These are phyloP conservation scores for Malbranchea cinnamomea DNA, from an alignment of 2,329 filamentous ascomycete genomes.

Conservation along the genomic window DNA sequence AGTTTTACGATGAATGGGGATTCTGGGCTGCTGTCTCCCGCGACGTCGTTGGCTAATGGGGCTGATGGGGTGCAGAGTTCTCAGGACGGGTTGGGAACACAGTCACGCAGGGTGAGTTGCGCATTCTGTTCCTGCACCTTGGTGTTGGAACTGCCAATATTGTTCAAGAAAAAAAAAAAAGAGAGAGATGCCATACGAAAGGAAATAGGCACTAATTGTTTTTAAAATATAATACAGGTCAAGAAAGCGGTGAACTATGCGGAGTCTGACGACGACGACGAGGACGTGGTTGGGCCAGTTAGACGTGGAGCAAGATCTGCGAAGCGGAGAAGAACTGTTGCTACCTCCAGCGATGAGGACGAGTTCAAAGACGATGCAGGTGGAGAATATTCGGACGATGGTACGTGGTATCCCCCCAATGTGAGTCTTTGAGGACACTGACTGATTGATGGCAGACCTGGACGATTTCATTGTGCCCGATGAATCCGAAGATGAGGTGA, in stretches of 20 bases:
- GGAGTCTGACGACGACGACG: constrained; percentile 64
- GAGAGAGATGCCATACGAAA: too few relatives aligned
- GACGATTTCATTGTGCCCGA: constrained; percentile 81
- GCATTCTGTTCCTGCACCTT: not conserved
- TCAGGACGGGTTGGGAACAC: constrained; percentile 54
- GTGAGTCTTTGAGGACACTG: not conserved
- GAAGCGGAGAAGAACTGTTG: constrained; percentile 47
- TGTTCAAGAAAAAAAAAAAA: too few relatives aligned
- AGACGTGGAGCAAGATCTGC: constrained; percentile 30
- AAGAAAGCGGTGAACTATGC: constrained; percentile 58
- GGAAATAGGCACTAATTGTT: too few relatives aligned
- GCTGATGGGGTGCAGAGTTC: constrained; percentile 27
- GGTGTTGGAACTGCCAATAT: too few relatives aligned
- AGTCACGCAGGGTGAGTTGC: constrained; percentile 56
- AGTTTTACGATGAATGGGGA: constrained; percentile 38
- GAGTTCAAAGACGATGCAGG: constrained; percentile 47
- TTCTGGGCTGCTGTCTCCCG: constrained; percentile 33
- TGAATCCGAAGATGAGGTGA: constrained; percentile 63
- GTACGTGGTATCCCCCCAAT: constrained; percentile 22
- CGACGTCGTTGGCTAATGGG: constrained; percentile 31
- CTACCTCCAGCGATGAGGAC: constrained; percentile 54
- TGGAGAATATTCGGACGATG: constrained; percentile 36
- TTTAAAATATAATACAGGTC: constrained; percentile 26
- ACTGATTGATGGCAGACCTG: constrained; percentile 43
- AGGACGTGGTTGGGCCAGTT: constrained; percentile 53